Evolutionary conservation across 148 eudicot genomes (phyloP).

Genomic region (Camellia sinensis): DNA sequence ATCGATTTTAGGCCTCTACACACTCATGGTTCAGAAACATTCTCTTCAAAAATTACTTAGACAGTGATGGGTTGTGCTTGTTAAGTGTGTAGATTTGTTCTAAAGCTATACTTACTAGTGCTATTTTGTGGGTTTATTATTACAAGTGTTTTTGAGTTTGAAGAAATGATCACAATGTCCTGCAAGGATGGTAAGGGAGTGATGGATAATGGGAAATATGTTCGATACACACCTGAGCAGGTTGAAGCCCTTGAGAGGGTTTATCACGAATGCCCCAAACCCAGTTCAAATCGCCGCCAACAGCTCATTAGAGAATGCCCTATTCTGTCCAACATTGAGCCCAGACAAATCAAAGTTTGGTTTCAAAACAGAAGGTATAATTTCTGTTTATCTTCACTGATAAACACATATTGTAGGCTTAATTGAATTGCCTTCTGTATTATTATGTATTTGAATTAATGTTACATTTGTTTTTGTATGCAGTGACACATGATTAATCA

Average conservation of each 20-base stretch:
- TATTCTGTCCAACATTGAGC: slow-evolving; percentile 81
- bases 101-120: too few relatives aligned
- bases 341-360: slow-evolving; percentile 98
- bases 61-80: neutral
- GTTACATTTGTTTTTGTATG: neutral
- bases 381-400: too few relatives aligned
- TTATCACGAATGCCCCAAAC: slow-evolving; percentile 93
- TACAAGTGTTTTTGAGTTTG: slow-evolving; percentile 12
- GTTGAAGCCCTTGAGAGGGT: slow-evolving; percentile 98
- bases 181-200: slow-evolving; percentile 81
- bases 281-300: slow-evolving; percentile 87
- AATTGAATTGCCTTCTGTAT: too few relatives aligned
- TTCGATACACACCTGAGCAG: slow-evolving; percentile 96
- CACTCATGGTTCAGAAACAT: slow-evolving; percentile 6
- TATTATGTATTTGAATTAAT: neutral
- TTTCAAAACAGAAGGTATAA: slow-evolving; percentile 85
- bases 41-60: slow-evolving; percentile 13
- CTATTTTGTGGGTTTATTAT: too few relatives aligned
- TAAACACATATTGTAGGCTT: too few relatives aligned
- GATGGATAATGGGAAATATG: slow-evolving; percentile 91
- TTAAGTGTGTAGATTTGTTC: neutral
- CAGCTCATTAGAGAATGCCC: slow-evolving; percentile 92
- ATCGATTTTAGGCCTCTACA: neutral
- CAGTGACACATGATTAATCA: too few relatives aligned
- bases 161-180: slow-evolving; percentile 69